Conservation (phyloP, 2,329 filamentous ascomycete species). For the Hypoxylon sp. region DNA sequence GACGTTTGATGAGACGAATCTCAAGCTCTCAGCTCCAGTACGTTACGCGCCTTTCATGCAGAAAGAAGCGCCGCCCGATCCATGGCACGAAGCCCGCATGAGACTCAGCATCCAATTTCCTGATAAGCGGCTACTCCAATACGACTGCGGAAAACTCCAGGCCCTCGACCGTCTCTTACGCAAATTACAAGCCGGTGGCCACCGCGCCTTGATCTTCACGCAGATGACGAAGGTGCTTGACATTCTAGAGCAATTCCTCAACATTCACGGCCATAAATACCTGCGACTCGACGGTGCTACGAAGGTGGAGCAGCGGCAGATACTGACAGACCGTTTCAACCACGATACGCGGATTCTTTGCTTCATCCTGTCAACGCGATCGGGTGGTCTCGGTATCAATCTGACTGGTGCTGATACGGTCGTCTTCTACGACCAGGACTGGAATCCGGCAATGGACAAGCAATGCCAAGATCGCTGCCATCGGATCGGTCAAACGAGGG, state of each 20-base stretch:
- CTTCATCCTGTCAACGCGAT: constrained; percentile 94
- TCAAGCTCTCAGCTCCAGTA: constrained; percentile 64
- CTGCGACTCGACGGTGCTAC: constrained; percentile 95
- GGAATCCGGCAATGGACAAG: constrained; percentile 99
- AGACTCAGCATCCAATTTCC: constrained; percentile 95
- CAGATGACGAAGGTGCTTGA: constrained; percentile 99
- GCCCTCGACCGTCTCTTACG: constrained; percentile 85
- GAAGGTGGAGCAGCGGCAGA: constrained; percentile 93
- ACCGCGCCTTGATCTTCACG: constrained; percentile 96
- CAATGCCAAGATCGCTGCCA: constrained; percentile 98
- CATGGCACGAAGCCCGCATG: constrained; percentile 93
- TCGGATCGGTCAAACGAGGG: constrained; percentile 94
- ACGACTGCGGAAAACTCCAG: constrained; percentile 96
- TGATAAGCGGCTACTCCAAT: constrained; percentile 94
- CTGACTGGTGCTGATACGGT: constrained; percentile 96
- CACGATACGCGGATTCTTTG: constrained; percentile 89
- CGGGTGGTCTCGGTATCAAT: constrained; percentile 94
- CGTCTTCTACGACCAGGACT: constrained; percentile 98
- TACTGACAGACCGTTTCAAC: constrained; percentile 96
- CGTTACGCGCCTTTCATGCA: constrained; percentile 65
- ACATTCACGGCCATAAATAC: constrained; percentile 97
- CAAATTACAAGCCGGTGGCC: constrained; percentile 85
- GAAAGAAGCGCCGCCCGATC: constrained; percentile 69
- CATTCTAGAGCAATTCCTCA: constrained; percentile 96
- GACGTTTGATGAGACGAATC: constrained; percentile 63